Conservation (phyloP, 225 moss, liverwort and hornwort genomes). For the Bryum argenteum region DNA sequence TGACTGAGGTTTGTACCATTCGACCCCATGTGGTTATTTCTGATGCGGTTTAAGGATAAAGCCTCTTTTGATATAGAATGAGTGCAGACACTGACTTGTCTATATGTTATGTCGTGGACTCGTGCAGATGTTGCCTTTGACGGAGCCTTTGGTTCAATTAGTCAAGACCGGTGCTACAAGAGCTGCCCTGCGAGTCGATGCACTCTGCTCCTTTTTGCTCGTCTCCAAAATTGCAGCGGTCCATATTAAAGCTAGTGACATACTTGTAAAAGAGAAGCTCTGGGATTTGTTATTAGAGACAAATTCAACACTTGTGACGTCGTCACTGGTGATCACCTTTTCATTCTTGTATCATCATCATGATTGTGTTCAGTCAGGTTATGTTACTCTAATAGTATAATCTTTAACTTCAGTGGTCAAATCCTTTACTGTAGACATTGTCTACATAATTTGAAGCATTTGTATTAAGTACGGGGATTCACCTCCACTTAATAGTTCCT, state of each 20-base stretch:
- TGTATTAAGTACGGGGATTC: neutral
- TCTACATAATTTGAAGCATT: slow-evolving; percentile 16
- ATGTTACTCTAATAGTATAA: neutral
- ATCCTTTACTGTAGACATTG: neutral
- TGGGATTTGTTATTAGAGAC: slow-evolving; percentile 78
- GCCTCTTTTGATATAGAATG: neutral
- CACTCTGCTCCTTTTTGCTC: slow-evolving; percentile 78
- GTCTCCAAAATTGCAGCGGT: slow-evolving; percentile 75
- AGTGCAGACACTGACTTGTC: slow-evolving; percentile 18
- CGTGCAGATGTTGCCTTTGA: slow-evolving; percentile 68
- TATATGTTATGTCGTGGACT: slow-evolving; percentile 16
- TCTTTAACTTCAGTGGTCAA: neutral
- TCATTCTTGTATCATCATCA: neutral
- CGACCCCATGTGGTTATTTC: neutral
- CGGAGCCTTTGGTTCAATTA: slow-evolving; percentile 77
- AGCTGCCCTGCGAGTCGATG: slow-evolving; percentile 86
- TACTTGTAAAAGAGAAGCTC: slow-evolving; percentile 80
- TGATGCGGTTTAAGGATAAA: neutral
- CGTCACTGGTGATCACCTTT: slow-evolving; percentile 62
- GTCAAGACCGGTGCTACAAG: slow-evolving; percentile 74
- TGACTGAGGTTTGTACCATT: slow-evolving; percentile 58
- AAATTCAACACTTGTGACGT: slow-evolving; percentile 66
- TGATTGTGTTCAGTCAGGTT: neutral
- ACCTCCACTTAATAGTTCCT: neutral
- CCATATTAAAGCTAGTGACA: slow-evolving; percentile 82